Base-by-base conservation (phyloP, 2,329 filamentous ascomycete genomes). In the Cyclaneusma minus region DNA sequence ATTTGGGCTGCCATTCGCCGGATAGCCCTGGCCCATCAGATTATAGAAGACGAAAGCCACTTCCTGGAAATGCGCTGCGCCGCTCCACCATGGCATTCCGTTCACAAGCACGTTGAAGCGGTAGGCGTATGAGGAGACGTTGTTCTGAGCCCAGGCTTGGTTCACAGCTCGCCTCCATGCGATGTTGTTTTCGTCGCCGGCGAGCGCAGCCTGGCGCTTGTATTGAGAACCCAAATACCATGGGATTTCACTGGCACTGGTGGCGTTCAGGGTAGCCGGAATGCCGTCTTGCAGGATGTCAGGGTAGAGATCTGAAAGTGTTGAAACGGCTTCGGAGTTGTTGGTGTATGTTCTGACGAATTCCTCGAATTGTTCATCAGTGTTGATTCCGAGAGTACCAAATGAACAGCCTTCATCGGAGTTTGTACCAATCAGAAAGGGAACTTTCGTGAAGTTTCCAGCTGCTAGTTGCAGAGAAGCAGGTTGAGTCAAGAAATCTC, bases 401-500 rank as follows among this genome's bases (percentile, higher is more conserved):
- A 74, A 75, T 2, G 54, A 51, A 1, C 62, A 62, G 3, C 70
- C 75, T 43, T 81, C 75, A 37, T 80, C 74, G 1, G 62, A 62
- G 44, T 77, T 79, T 18, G 61, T 62, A 5, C 76, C 74, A 17
- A 61, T 52, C 5, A 81, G 55, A 21, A 78, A 60, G 2, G 72
- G 69, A 0, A 79, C 67, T 28, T 67, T 58, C 29, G 76, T 63
- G 35, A 78, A 77, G 11, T 60, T 58, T 24, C 70, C 71, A 4
- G 57, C 45, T 2, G 52, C 48, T 5, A 80, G 50, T 36, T 73
- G 66, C 5, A 58, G 43, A 7, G 62, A 64, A 2, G 58, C 60
- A 34, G 56, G 62, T 6, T 58, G 55, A 6, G 51, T 49, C 11
- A 75, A 51, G 27, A 73, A 58, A 37, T 71, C 64, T 1, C 62